A percentile compares a stretch with the other conserved stretches of the same genome.
Evolutionary conservation across 2,329 filamentous ascomycete genomes (phyloP).

Genomic region (Fusarium sororula): DNA sequence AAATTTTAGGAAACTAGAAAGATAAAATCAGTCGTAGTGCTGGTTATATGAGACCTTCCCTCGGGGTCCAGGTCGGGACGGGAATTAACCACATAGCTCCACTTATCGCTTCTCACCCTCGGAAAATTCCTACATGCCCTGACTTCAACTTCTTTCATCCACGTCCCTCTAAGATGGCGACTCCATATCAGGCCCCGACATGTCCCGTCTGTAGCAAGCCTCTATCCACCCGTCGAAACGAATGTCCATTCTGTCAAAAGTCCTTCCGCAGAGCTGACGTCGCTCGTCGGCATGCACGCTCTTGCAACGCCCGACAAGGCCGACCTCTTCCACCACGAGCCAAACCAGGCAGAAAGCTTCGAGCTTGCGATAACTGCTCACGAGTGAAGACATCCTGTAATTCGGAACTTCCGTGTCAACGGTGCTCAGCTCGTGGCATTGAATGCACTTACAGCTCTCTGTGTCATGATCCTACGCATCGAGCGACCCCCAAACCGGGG

Average conservation of each 20-base stretch:
- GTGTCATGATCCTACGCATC: constrained; percentile 9
- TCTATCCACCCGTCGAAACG: neutral
- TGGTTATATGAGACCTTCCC: neutral
- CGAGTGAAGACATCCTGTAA: constrained; percentile 5
- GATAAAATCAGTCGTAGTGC: neutral
- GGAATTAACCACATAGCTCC: constrained; percentile 23
- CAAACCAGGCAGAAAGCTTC: constrained; percentile 23
- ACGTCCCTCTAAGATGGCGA: neutral
- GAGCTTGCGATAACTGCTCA: constrained; percentile 22
- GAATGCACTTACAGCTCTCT: constrained; percentile 15
- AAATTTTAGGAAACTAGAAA: neutral
- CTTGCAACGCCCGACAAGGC: constrained; percentile 5
- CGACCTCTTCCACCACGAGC: constrained; percentile 6
- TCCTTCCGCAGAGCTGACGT: constrained; percentile 22
- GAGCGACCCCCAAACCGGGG: rapidly evolving
- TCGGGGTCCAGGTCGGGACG: neutral
- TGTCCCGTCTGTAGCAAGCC: neutral
- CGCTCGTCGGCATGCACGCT: constrained; percentile 15
- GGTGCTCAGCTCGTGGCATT: neutral
- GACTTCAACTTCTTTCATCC: neutral
- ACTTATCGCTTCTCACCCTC: neutral
- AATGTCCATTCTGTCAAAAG: constrained; percentile 28
- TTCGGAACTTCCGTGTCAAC: neutral
- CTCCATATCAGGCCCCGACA: neutral
- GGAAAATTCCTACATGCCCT: constrained; percentile 26